phyloP scores from a whole-genome alignment of 2,329 filamentous ascomycete species.

The Monosporascus sp. region DNA sequence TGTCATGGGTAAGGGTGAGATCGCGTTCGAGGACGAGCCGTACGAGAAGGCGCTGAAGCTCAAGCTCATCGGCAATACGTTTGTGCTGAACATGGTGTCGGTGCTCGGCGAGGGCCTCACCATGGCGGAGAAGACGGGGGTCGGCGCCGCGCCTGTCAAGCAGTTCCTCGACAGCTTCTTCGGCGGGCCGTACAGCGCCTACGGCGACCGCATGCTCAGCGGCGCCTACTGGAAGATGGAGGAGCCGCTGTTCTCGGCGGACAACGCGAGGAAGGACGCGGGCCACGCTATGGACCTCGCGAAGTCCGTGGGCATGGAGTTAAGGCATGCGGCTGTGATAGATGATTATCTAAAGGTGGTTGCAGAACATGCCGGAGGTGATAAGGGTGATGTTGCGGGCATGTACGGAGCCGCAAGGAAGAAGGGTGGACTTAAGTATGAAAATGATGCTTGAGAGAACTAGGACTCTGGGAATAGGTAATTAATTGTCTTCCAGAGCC shows the following conservation, averaged over 20 bases:
- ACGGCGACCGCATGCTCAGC: constrained; percentile 66
- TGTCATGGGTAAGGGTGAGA: constrained; percentile 58
- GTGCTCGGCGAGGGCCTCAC: constrained; percentile 73
- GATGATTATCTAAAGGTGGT: constrained; percentile 66
- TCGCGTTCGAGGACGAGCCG: constrained; percentile 34
- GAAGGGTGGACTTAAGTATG: constrained; percentile 69
- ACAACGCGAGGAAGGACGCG: constrained; percentile 78
- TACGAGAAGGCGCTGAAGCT: constrained; percentile 57
- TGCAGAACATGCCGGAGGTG: constrained; percentile 59
- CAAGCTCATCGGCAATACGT: constrained; percentile 83
- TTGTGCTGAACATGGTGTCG: constrained; percentile 78
- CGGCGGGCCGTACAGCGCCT: constrained; percentile 68
- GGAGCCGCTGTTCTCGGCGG: constrained; percentile 76
- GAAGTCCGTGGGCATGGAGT: constrained; percentile 50
- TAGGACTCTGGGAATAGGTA: too few species aligned
- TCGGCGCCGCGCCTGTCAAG: constrained; percentile 67
- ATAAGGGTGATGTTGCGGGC: constrained; percentile 71
- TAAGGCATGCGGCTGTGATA: constrained; percentile 62
- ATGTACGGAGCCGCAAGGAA: constrained; percentile 77
- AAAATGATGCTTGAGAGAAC: constrained; percentile 44
- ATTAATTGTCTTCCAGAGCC: too few species aligned
- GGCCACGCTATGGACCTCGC: constrained; percentile 68
- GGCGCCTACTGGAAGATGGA: constrained; percentile 74
- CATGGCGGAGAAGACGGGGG: constrained; percentile 72
- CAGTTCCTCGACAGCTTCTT: constrained; percentile 69